Evolutionary conservation across 306 rosid species (phyloP).

Genomic region (Pachyrhizus erosus): DNA sequence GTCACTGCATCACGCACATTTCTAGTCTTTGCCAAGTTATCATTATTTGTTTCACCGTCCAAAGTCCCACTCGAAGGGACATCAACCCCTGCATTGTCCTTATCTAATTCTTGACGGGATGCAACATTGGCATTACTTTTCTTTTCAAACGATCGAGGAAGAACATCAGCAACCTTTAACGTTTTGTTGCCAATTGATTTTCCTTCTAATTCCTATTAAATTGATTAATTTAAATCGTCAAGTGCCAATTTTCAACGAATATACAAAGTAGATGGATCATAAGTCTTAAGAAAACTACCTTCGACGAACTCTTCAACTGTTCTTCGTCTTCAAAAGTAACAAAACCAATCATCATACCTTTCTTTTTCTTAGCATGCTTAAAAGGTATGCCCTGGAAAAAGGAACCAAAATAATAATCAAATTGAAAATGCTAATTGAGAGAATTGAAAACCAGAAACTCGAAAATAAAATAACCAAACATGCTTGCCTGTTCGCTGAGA

Average conservation of each 20-base stretch:
- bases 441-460: not conserved
- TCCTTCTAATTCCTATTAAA: constrained; percentile 69
- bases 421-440: not conserved
- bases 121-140: constrained; percentile 50
- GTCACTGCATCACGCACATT: constrained; percentile 74
- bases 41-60: constrained; percentile 55
- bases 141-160: constrained; percentile 76
- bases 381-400: constrained; percentile 64
- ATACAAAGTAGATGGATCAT: constrained; percentile 30
- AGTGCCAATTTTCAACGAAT: constrained; percentile 9
- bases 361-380: constrained; percentile 87
- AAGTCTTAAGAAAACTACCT: constrained; percentile 56
- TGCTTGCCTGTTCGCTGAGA: constrained; percentile 66
- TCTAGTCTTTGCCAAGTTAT: constrained; percentile 56
- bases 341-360: constrained; percentile 81
- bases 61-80: constrained; percentile 45
- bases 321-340: constrained; percentile 72
- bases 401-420: not conserved
- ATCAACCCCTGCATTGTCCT: constrained; percentile 46
- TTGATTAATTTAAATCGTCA: constrained; percentile 2
- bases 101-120: constrained; percentile 24
- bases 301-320: constrained; percentile 61
- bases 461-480: not conserved
- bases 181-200: constrained; percentile 69
- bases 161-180: constrained; percentile 75